phyloP scores from a whole-genome alignment of 441 rosid genomes.

The Erodium moschatum region DNA sequence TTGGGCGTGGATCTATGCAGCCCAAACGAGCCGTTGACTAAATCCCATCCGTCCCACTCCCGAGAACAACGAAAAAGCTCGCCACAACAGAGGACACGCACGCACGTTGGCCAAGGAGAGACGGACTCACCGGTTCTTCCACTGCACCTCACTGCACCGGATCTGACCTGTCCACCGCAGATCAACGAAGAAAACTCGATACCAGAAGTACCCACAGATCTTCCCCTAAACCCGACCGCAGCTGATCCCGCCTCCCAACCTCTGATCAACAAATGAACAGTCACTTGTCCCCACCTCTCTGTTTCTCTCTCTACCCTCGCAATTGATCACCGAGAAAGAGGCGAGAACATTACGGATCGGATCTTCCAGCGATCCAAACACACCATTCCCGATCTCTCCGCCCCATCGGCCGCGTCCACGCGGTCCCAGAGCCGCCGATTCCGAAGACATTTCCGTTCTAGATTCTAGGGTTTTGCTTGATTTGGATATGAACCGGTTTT shows the following conservation, averaged over 20 bases:
- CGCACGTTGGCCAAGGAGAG: constrained; percentile 5
- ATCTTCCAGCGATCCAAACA: constrained; percentile 30
- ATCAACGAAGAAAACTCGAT: not conserved
- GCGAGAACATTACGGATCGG: constrained; percentile 55
- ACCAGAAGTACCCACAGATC: not conserved
- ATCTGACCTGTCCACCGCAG: not conserved
- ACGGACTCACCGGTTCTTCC: not conserved
- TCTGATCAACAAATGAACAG: constrained; percentile 2
- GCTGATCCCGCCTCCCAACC: not conserved
- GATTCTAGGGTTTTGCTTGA: constrained; percentile 28
- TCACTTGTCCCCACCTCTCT: not conserved
- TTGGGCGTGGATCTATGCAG: too few relatives aligned
- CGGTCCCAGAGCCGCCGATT: not conserved
- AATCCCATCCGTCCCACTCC: not conserved
- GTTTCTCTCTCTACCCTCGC: constrained; percentile 5
- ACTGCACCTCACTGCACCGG: not conserved
- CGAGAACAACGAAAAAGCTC: not conserved
- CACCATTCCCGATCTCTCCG: constrained; percentile 24
- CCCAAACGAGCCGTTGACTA: not conserved
- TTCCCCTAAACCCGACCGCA: not conserved
- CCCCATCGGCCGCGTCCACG: constrained; percentile 21
- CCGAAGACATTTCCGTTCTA: constrained; percentile 18
- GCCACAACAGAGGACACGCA: constrained; percentile 2
- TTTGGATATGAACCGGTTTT: constrained; percentile 19
- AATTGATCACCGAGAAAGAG: constrained; percentile 9